Evolutionary conservation across 2,329 filamentous ascomycete genomes (phyloP).

Genomic region (Colletotrichum musicola): DNA sequence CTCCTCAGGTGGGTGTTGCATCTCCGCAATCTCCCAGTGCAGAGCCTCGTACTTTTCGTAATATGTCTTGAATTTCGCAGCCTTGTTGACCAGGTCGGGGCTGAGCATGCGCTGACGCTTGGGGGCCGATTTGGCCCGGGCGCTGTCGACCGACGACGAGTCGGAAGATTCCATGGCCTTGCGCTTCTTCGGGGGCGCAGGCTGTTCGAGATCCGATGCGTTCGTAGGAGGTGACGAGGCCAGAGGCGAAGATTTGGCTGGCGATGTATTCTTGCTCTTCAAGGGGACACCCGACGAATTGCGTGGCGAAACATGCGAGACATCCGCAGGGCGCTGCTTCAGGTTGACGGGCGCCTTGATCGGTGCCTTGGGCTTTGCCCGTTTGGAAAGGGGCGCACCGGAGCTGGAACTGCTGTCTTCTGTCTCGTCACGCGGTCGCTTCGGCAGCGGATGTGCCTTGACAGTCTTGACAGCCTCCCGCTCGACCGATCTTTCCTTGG

Average conservation of each 20-base stretch:
- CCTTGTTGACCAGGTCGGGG: slow-evolving; percentile 65
- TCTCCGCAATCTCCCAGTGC: slow-evolving; percentile 65
- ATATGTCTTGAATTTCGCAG: slow-evolving; percentile 66
- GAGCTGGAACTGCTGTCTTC: slow-evolving; percentile 70
- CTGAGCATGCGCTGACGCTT: slow-evolving; percentile 56
- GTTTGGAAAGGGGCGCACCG: slow-evolving; percentile 68
- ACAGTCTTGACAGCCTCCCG: slow-evolving; percentile 48
- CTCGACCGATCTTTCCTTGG: slow-evolving; percentile 43
- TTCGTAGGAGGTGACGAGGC: slow-evolving; percentile 76
- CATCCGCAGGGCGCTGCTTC: slow-evolving; percentile 64
- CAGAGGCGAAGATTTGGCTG: slow-evolving; percentile 73
- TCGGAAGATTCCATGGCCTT: slow-evolving; percentile 48
- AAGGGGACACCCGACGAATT: slow-evolving; percentile 55
- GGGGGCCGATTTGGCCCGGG: slow-evolving; percentile 40
- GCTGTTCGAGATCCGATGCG: slow-evolving; percentile 70
- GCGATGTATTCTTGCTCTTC: slow-evolving; percentile 63
- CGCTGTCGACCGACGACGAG: slow-evolving; percentile 30
- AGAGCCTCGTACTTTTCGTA: slow-evolving; percentile 70
- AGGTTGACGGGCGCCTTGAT: slow-evolving; percentile 46
- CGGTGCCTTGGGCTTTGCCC: slow-evolving; percentile 64
- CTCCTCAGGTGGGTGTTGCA: slow-evolving; percentile 64
- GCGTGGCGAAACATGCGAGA: slow-evolving; percentile 61
- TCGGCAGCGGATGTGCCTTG: slow-evolving; percentile 51
- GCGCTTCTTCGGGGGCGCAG: slow-evolving; percentile 58
- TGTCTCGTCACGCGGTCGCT: slow-evolving; percentile 64